Percentiles rank a stretch among this genome's conserved stretches.
These are phyloP conservation scores for Friedmanniomyces simplex DNA, from an alignment of 495 filamentous ascomycete species.

Conservation along the genomic window DNA sequence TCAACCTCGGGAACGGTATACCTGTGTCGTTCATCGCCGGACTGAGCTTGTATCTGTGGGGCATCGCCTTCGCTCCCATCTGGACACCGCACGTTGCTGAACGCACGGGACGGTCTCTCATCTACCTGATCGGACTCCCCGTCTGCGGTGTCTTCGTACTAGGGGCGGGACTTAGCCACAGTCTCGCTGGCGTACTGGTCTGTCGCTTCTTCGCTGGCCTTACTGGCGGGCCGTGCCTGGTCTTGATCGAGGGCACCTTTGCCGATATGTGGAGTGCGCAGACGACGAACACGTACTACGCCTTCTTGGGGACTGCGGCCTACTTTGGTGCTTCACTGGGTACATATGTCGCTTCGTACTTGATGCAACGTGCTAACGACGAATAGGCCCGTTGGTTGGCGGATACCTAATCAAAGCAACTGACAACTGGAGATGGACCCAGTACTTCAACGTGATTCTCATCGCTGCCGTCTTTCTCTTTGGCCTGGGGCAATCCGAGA, in stretches of 20 bases:
- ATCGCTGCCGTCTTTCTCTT: conserved; percentile 27
- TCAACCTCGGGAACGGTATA: neutral
- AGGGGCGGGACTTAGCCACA: conserved; percentile 28
- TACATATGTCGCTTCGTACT: neutral
- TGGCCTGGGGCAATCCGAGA: conserved; percentile 33
- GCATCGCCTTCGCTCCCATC: conserved; percentile 35
- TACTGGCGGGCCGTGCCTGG: conserved; percentile 34
- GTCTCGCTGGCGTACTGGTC: conserved; percentile 28
- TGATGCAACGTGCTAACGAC: neutral
- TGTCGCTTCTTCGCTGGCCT: conserved; percentile 38
- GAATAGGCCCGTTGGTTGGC: conserved; percentile 21
- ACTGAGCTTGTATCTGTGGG: conserved; percentile 28
- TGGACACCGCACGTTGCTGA: conserved; percentile 34
- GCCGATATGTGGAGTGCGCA: conserved; percentile 35
- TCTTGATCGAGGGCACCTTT: conserved; percentile 38
- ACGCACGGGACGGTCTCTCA: conserved; percentile 29
- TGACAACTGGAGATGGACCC: conserved; percentile 35
- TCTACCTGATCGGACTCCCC: conserved; percentile 30
- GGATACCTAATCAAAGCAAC: neutral
- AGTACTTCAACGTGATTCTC: conserved; percentile 31
- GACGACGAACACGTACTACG: conserved; percentile 33
- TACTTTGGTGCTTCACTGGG: conserved; percentile 30
- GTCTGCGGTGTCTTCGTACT: conserved; percentile 33
- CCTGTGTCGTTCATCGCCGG: conserved; percentile 13
- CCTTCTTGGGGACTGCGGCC: conserved; percentile 28